A percentile compares a stretch with the other conserved stretches of the same genome.
phyloP scores from a whole-genome alignment of 345 rosid genomes.

The Geranium rotundifolium region DNA sequence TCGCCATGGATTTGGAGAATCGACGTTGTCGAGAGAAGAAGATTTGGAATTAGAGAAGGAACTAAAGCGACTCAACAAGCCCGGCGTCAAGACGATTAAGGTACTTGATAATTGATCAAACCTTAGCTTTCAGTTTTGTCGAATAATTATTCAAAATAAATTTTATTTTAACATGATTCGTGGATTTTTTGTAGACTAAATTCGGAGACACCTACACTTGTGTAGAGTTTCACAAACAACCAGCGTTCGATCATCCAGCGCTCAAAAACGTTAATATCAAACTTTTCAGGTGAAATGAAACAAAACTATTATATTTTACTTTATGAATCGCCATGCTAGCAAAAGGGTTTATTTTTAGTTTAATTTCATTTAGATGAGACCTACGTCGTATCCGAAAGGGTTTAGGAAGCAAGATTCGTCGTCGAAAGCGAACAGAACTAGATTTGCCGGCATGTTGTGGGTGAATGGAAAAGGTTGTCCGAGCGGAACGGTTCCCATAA shows the following conservation, averaged over 20 bases:
- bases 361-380: slow-evolving; percentile 14
- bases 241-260: slow-evolving; percentile 14
- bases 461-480: slow-evolving; percentile 23
- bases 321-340: no score
- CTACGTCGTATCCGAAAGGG: slow-evolving; percentile 7
- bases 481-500: slow-evolving; percentile 26
- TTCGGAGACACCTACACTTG: slow-evolving; percentile 11
- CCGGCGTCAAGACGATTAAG: slow-evolving; percentile 14
- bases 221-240: slow-evolving; percentile 13
- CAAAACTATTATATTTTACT: no score
- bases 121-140: neutral
- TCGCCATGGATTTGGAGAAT: no score
- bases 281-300: slow-evolving; percentile 2
- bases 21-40: slow-evolving; percentile 20
- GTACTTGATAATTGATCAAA: slow-evolving; percentile 2
- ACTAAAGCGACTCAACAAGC: slow-evolving; percentile 12
- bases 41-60: slow-evolving; percentile 21
- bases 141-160: neutral
- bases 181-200: neutral
- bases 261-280: slow-evolving; percentile 8
- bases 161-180: neutral
- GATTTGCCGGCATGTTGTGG: no score
- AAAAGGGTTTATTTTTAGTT: no score
- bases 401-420: neutral
- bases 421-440: neutral